Percentiles rank a stretch among this genome's conserved stretches.
These are phyloP conservation scores for Nakaseomyces glabratus DNA, from an alignment of 1,139 yeast species.

Conservation along the genomic window DNA sequence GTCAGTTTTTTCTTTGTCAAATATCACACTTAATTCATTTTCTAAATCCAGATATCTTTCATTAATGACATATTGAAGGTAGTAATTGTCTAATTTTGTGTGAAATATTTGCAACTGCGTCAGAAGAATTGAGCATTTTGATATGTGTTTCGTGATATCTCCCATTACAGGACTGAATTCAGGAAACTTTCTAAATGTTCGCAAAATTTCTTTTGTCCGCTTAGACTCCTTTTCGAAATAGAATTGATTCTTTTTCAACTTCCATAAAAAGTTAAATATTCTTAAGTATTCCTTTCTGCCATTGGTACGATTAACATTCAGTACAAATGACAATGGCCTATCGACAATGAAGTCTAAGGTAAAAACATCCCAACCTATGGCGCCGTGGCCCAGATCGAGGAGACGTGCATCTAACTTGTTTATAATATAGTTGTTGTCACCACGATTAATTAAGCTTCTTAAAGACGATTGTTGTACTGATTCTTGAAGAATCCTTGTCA, in stretches of 20 bases:
- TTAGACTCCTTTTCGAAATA: slow-evolving; percentile 45
- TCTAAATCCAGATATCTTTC: slow-evolving; percentile 33
- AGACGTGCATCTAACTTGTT: slow-evolving; percentile 73
- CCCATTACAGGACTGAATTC: slow-evolving; percentile 20
- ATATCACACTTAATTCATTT: slow-evolving; percentile 11
- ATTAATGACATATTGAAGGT: slow-evolving; percentile 28
- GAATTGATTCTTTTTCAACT: slow-evolving; percentile 53
- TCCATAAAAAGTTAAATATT: slow-evolving; percentile 81
- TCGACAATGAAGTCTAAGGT: slow-evolving; percentile 74
- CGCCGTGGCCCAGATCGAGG: slow-evolving; percentile 61
- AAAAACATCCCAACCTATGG: slow-evolving; percentile 83
- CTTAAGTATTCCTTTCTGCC: slow-evolving; percentile 58
- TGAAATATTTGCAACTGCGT: slow-evolving; percentile 24
- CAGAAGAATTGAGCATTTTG: slow-evolving; percentile 22
- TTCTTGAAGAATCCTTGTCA: slow-evolving; percentile 56
- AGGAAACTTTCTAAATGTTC: slow-evolving; percentile 20
- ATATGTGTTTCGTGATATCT: slow-evolving; percentile 22
- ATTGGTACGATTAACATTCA: slow-evolving; percentile 35
- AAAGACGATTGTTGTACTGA: slow-evolving; percentile 61
- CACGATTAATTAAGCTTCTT: slow-evolving; percentile 30
- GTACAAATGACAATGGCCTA: slow-evolving; percentile 41
- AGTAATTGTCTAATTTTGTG: slow-evolving; percentile 20
- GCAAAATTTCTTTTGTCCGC: slow-evolving; percentile 32
- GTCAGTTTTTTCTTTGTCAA: background rate
- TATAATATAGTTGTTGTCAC: slow-evolving; percentile 35